These are phyloP conservation scores for Cryphonectria radicalis DNA, from an alignment of 2,329 filamentous ascomycete species.

Conservation along the genomic window DNA sequence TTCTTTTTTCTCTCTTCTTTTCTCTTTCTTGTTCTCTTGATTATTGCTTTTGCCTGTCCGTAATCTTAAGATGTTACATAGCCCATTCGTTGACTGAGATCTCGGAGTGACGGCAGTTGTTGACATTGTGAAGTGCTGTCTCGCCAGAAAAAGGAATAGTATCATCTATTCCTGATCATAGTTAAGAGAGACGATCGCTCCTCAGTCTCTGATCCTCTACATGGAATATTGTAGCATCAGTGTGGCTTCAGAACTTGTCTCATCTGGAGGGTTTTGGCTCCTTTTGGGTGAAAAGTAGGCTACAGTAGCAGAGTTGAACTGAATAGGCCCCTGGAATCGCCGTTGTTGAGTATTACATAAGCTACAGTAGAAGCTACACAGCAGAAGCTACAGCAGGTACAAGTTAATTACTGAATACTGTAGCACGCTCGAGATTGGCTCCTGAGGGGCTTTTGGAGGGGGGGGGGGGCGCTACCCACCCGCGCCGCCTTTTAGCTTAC, in stretches of 20 bases:
- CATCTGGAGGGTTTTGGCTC: too few species aligned
- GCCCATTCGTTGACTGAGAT: background rate
- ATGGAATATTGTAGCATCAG: too few species aligned
- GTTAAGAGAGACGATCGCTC: too few species aligned
- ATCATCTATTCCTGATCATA: background rate
- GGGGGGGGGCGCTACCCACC: too few species aligned
- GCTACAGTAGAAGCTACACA: background rate
- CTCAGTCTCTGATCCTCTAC: too few species aligned
- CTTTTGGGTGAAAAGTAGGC: too few species aligned
- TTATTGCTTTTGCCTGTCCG: background rate
- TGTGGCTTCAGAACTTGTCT: too few species aligned
- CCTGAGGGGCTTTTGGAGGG: background rate
- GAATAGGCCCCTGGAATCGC: too few species aligned
- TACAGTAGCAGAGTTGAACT: too few species aligned
- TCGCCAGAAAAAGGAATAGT: background rate
- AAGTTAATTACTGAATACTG: background rate
- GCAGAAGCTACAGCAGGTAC: background rate
- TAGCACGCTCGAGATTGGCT: constrained; percentile 9
- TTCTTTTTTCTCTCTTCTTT: background rate
- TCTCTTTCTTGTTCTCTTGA: background rate
- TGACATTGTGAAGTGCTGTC: background rate
- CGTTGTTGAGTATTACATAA: background rate
- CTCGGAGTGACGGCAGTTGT: background rate
- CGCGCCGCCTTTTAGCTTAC: background rate
- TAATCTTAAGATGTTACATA: background rate